Percentiles rank a stretch among this genome's conserved stretches.
Conservation (phyloP, 176 grass and related monocot genomes). For the Musa itinerans region DNA sequence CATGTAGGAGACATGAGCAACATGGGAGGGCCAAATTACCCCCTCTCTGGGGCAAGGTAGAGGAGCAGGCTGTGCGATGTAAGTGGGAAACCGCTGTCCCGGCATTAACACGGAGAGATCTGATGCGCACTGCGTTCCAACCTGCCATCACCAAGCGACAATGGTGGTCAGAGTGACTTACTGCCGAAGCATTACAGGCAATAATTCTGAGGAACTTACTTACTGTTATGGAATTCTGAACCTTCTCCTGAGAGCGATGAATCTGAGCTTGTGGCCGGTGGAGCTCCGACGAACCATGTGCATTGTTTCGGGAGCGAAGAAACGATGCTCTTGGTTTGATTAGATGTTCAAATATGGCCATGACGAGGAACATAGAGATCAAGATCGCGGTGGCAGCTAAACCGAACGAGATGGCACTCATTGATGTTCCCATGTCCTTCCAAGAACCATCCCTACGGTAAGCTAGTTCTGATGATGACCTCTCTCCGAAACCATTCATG, state of each 20-base stretch:
- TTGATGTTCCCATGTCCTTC: constrained; percentile 74
- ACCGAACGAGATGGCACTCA: constrained; percentile 86
- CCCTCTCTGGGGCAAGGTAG: constrained; percentile 77
- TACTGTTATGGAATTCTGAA: constrained; percentile 37
- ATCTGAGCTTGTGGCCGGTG: constrained; percentile 4
- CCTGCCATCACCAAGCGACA: constrained; percentile 26
- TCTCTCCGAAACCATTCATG: constrained; percentile 57
- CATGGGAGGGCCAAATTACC: constrained; percentile 67
- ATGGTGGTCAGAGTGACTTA: not conserved
- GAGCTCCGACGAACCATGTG: not conserved
- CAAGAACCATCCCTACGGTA: constrained; percentile 30
- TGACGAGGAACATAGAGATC: constrained; percentile 93
- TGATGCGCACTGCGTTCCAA: constrained; percentile 17
- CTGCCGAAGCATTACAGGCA: not conserved
- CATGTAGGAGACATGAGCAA: constrained; percentile 4
- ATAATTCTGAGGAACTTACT: constrained; percentile 9
- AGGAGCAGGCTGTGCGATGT: constrained; percentile 65
- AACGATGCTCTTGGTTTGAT: constrained; percentile 59
- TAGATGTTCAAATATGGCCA: constrained; percentile 91
- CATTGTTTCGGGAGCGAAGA: not conserved
- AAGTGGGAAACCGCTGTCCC: constrained; percentile 67
- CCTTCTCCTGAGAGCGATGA: constrained; percentile 31
- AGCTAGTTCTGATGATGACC: constrained; percentile 30
- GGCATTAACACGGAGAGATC: constrained; percentile 86
- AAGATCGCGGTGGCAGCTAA: constrained; percentile 81